Conservation (phyloP, 805 yeast species). For the Zygotorulaspora sp. region DNA sequence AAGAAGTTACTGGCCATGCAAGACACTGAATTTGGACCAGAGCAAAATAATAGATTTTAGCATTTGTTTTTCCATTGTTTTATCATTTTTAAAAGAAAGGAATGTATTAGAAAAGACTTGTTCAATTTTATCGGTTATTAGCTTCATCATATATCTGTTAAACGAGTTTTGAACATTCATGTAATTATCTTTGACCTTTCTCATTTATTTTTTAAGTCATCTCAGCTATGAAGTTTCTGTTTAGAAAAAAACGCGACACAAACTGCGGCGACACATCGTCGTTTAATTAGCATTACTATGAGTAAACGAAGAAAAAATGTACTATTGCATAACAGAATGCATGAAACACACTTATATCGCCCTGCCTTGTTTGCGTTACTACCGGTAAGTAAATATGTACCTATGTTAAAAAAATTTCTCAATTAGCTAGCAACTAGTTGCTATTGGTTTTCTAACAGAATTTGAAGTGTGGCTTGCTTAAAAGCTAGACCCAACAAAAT, state of each 20-base stretch:
- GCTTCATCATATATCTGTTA: neutral
- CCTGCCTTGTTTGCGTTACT: neutral
- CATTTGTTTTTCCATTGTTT: neutral
- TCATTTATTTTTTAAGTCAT: neutral
- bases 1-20: constrained; percentile 49
- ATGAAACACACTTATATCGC: constrained; percentile 5
- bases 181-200: neutral
- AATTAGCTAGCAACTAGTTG: too few species aligned
- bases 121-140: constrained; percentile 1
- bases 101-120: too few species aligned
- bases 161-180: neutral
- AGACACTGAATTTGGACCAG: constrained; percentile 29
- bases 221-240: neutral
- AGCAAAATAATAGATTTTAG: neutral
- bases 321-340: constrained; percentile 3
- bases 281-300: constrained; percentile 2
- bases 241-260: too few species aligned
- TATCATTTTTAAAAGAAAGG: too few species aligned
- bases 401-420: too few species aligned
- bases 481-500: too few species aligned
- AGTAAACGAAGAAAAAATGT: constrained; percentile 7
- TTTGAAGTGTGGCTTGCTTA: too few species aligned
- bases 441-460: too few species aligned
- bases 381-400: too few species aligned
- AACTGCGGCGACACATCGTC: constrained; percentile 3